phyloP scores from a whole-genome alignment of 345 rosid genomes.

The Brassica carinata region DNA sequence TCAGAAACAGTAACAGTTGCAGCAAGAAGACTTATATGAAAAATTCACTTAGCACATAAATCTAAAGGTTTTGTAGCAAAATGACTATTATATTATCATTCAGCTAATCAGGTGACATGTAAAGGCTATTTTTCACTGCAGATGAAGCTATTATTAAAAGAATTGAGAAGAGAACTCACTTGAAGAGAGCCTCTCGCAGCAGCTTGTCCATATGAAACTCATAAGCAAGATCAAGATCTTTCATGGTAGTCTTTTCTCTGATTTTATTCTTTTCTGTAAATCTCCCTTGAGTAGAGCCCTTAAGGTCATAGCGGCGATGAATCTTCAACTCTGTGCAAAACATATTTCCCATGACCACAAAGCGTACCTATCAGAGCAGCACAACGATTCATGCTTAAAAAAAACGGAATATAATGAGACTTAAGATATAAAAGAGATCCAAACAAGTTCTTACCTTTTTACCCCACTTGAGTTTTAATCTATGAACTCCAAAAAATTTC shows the following conservation, averaged over 20 bases:
- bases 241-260: conserved; percentile 70
- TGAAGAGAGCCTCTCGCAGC: conserved; percentile 71
- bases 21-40: neutral
- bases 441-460: conserved; percentile 61
- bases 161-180: conserved; percentile 52
- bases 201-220: conserved; percentile 91
- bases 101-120: neutral
- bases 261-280: conserved; percentile 66
- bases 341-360: conserved; percentile 99
- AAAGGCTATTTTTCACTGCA: neutral
- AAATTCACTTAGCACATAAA: neutral
- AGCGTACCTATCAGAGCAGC: conserved; percentile 70
- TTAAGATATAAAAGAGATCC: conserved; percentile 4
- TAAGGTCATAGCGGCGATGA: conserved; percentile 90
- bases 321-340: conserved; percentile 93
- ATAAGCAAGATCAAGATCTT: conserved; percentile 82
- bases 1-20: conserved; percentile 3
- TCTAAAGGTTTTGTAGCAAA: conserved; percentile 7
- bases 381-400: conserved; percentile 26
- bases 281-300: conserved; percentile 93
- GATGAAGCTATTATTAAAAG: neutral
- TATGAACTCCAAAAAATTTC: conserved; percentile 88
- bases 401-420: neutral
- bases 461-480: conserved; percentile 71
- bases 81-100: neutral